Evolutionary conservation across 1,284 basidiomycete species (phyloP).

Genomic region (Puccinia novopanici): DNA sequence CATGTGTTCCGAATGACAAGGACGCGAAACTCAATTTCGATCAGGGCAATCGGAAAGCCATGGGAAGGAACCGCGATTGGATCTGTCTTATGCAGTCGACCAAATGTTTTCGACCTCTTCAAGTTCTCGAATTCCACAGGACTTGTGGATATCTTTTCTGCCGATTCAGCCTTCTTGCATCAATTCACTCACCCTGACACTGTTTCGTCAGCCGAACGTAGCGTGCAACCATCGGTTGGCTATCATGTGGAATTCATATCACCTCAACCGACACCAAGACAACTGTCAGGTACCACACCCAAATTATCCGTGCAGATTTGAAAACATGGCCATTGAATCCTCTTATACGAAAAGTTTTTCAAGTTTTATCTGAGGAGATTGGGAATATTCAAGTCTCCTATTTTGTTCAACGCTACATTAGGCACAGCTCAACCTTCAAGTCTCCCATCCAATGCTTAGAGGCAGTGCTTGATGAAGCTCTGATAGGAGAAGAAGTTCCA

Average conservation of each 20-base stretch:
- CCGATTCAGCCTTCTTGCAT: constrained; percentile 40
- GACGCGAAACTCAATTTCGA: constrained; percentile 22
- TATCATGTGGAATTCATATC: constrained; percentile 40
- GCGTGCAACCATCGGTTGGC: constrained; percentile 20
- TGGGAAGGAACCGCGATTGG: constrained; percentile 65
- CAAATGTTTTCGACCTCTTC: constrained; percentile 69
- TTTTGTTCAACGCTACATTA: constrained; percentile 33
- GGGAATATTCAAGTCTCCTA: constrained; percentile 25
- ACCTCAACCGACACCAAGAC: constrained; percentile 1
- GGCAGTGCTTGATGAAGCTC: constrained; percentile 28
- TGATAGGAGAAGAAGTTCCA: constrained; percentile 26
- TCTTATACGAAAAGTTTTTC: constrained; percentile 25
- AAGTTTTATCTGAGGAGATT: constrained; percentile 44
- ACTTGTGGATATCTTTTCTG: constrained; percentile 42
- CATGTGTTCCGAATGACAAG: constrained; percentile 39
- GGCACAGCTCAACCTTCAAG: not conserved
- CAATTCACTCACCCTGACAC: constrained; percentile 32
- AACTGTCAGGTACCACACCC: not conserved
- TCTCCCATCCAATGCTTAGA: constrained; percentile 15
- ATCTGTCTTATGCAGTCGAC: constrained; percentile 68
- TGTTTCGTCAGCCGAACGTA: constrained; percentile 22
- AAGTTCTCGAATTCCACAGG: constrained; percentile 48
- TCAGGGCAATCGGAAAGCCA: constrained; percentile 53
- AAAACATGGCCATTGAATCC: constrained; percentile 39
- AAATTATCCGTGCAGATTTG: constrained; percentile 22